phyloP scores from a whole-genome alignment of 345 rosid genomes.

The Euclidium syriacum region DNA sequence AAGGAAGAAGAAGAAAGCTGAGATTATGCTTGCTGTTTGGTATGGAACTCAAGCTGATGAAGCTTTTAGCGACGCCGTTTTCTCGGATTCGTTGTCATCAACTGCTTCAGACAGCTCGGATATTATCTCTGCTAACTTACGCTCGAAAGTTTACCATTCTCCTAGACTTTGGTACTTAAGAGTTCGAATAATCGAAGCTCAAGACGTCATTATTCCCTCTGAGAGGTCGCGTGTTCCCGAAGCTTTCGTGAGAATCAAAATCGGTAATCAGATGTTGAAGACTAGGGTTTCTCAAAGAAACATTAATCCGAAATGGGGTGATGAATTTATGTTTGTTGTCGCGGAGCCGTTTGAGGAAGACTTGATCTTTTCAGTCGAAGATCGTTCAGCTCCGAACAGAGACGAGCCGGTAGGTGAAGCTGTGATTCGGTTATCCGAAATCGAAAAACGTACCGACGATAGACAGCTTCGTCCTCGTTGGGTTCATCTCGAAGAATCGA shows the following conservation, averaged over 20 bases:
- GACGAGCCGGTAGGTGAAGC: conserved; percentile 42
- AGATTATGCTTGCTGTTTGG: conserved; percentile 99
- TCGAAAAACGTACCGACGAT: conserved; percentile 33
- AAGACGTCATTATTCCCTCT: conserved; percentile 55
- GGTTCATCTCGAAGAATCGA: conserved; percentile 35
- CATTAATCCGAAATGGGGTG: conserved; percentile 66
- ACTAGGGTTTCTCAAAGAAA: conserved; percentile 51
- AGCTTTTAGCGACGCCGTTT: conserved; percentile 81
- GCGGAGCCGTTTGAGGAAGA: conserved; percentile 52
- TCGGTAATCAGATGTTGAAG: conserved; percentile 59
- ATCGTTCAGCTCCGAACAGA: conserved; percentile 31
- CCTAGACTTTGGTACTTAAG: conserved; percentile 92
- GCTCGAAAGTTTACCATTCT: conserved; percentile 88
- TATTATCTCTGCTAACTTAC: conserved; percentile 42
- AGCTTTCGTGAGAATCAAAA: conserved; percentile 56
- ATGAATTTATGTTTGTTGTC: conserved; percentile 84
- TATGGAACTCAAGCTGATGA: conserved; percentile 96
- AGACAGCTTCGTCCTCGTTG: conserved; percentile 23
- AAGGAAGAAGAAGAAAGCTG: conserved; percentile 50
- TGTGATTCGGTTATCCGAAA: conserved; percentile 23
- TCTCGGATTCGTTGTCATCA: conserved; percentile 62
- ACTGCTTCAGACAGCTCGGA: conserved; percentile 44
- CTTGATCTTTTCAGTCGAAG: conserved; percentile 41
- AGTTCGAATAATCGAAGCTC: conserved; percentile 77
- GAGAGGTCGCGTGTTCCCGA: conserved; percentile 63